Evolutionary conservation across 306 rosid genomes (phyloP), one percentile per base, ranked within the genome.

Genomic region (Dalbergia cochinchinensis): DNA sequence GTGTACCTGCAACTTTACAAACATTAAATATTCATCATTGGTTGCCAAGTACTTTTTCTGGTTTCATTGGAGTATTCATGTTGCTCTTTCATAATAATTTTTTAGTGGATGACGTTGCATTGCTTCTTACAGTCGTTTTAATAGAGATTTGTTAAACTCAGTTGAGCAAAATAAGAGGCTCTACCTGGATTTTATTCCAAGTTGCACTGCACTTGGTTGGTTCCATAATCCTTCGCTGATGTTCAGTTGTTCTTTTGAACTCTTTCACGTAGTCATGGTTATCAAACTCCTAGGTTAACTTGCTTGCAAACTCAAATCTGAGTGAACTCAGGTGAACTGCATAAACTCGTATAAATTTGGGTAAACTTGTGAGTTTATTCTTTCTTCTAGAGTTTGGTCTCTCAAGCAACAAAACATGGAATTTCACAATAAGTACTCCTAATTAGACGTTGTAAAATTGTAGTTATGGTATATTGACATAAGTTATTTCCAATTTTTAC

Each of bases 71-170:
- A 51, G 35, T 65, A 45, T 67, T 72, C 64, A 41, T 51, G 31
- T 20, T 62, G 50, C 71, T 48, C 44, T 68, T 75, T 71, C 65
- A 26, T 39, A 74, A 20, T 48, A 33, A 37, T 59, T 8, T 58
- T 84, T 71, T 13, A 20, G 66, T 20, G 20, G 76, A 69, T 59
- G 15, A 63, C 37, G 77, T 11, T 48, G 31, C 59, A 57, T 65
- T 71, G 61, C 57, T 76, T 57, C 76, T 71, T 71, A 57, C 39
- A 69, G 34, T 45, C 64, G 48, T 55, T 74, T 44, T 69, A 47
- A 20, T 54, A 35, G 63, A 74, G 63, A 68, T 5, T 11, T 70
- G 61, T 37, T 67, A 58, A 26, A 71, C 76, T 31, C 59, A 61
- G 71, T 54, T 79, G 18, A 31, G 11, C 61, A 65, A 26, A 69